phyloP scores from a whole-genome alignment of 2,329 filamentous ascomycete species.

The Pseudonectria buxi region DNA sequence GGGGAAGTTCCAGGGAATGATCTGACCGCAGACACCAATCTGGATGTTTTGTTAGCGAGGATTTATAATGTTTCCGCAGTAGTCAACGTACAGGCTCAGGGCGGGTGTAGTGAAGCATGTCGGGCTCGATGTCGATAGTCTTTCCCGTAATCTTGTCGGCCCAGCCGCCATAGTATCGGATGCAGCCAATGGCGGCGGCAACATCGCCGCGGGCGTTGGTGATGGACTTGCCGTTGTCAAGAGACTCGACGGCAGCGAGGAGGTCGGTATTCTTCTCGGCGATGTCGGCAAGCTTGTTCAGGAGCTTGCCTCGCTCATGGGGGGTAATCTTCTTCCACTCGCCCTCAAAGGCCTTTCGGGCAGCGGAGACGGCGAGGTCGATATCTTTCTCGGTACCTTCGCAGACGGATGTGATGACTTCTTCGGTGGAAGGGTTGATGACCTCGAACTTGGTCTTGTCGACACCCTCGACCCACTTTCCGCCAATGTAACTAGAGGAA shows the following conservation, averaged over 20 bases:
- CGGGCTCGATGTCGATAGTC: constrained; percentile 70
- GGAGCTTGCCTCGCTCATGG: constrained; percentile 59
- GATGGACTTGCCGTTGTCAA: constrained; percentile 84
- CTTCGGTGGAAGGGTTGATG: constrained; percentile 80
- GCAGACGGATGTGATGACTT: constrained; percentile 73
- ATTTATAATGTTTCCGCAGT: neutral
- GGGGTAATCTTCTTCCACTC: constrained; percentile 63
- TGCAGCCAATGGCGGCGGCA: constrained; percentile 55
- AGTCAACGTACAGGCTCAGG: constrained; percentile 57
- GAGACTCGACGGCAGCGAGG: constrained; percentile 74
- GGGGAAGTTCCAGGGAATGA: constrained; percentile 87
- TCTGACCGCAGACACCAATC: constrained; percentile 75
- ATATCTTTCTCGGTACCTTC: constrained; percentile 86
- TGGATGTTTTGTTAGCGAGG: constrained; percentile 44
- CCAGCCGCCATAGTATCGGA: constrained; percentile 75
- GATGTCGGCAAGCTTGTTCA: constrained; percentile 73
- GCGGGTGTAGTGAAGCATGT: constrained; percentile 76
- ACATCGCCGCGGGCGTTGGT: constrained; percentile 71
- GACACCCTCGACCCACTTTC: constrained; percentile 72
- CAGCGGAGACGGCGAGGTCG: constrained; percentile 73
- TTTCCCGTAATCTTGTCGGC: constrained; percentile 89
- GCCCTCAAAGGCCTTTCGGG: constrained; percentile 78
- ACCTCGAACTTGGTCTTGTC: constrained; percentile 90
- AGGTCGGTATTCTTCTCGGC: constrained; percentile 70
- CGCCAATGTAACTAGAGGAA: constrained; percentile 72